Base-by-base conservation (phyloP, 768 basidiomycete genomes). In the Phanerochaete sordida region DNA sequence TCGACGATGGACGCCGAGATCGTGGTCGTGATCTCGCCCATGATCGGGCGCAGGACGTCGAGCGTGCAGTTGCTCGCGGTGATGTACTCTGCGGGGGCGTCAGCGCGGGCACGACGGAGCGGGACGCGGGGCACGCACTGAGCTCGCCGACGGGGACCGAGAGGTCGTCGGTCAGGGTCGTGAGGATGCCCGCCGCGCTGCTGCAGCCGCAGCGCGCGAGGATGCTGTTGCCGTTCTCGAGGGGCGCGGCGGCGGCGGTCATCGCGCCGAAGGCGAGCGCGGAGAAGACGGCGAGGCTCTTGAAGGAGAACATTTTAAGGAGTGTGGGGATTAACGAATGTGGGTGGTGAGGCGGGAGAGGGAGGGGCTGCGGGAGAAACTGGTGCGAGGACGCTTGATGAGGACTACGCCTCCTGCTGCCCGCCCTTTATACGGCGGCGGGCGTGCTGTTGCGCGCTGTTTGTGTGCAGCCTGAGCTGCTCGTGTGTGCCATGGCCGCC, bases 241-340 rank as follows among this genome's bases (percentile, higher is more conserved):
- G 24, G 37, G 61, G n/a, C 16, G 54, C 54, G 19, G 62, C 56
- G 33, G 46, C 30, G 46, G 59, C 53, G 54, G 68, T 46, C 47
- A 61, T 31, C 50, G 68, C 57, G 52, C 67, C 68, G 55, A 76
- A 67, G 46, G 74, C 62, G 23, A 67, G 64, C 57, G 64, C 54
- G 43, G 70, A 46, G 62, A 70, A 50, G 64, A 64, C 39, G 52
- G 62, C 53, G 50, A 69, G 33, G 59, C 55, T 58, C 62, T 52
- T 61, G 63, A 74, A 72, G 56, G 73, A 75, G 69, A 65, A 71
- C 76, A 77, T 77, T 60, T 67, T 59, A 76, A 72, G 26, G 73
- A 74, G 63, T 58, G 73, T 72, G 64, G 59, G 63, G 63, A 59
- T 63, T 30, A 61, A 45, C 24, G 48, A 49, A 27, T 47, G 59